Base-by-base conservation (phyloP, 2,329 filamentous ascomycete species). In the Sarocladium strictum region DNA sequence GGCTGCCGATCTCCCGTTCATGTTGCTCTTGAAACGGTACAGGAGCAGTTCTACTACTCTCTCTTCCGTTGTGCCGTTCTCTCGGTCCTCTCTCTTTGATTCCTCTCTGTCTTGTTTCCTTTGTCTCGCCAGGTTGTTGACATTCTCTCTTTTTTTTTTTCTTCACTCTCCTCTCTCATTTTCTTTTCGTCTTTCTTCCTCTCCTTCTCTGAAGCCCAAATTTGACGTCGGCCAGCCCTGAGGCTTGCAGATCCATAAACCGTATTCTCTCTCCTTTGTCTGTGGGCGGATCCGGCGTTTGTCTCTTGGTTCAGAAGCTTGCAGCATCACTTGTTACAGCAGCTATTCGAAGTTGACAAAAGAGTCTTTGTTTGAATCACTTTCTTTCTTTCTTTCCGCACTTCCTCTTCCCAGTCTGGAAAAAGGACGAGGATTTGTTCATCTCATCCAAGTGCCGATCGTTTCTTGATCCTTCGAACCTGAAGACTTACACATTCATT, bases 121-220 rank as follows among this genome's bases (percentile, higher is more conserved):
- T 53, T 56, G 27, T 51, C 26, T 53, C 21, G 14, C 47, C 58
- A 54, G 10, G 52, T 56, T 56, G 53, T 40, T 55, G 53, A 47
- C 56, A 53, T 38, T 52, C 45, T 58, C 54, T 53, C 38, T 56
- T 57, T 49, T 51, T 49, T n/a, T 29, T 24, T 56, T 51, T 57
- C 27, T 59, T 53, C 56, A 56, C 32, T 58, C 54, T 61, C 53
- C 49, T 57, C 45, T 55, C 35, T 51, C 33, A 35, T 6, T 45
- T 32, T 33, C 21, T 54, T 21, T 26, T 23, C 41, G 12, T 56
- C 37, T 29, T 23, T n/a, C 29, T 21, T 29, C 43, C n/a, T 24
- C 17, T 43, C 15, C 15, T 38, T 38, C 32, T n/a, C n/a, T n/a
- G n/a, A n/a, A n/a, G n/a, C n/a, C n/a, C n/a, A n/a, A n/a, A n/a